phyloP scores from a whole-genome alignment of 169 alveolate genomes.

The Theileria sp. region DNA sequence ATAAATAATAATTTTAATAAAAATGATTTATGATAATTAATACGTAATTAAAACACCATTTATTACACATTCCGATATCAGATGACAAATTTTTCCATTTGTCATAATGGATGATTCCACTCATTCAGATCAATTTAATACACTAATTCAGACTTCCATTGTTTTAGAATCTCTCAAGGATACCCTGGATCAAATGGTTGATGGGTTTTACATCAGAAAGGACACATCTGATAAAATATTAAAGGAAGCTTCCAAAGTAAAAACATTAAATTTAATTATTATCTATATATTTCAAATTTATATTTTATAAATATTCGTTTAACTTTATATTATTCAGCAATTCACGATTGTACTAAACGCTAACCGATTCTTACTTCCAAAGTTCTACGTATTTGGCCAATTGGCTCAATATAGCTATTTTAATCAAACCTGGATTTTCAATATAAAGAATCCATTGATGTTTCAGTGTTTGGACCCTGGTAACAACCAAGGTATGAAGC shows the following conservation, averaged over 20 bases:
- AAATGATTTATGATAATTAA: not conserved
- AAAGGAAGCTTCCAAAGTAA: constrained; percentile 49
- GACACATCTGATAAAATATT: constrained; percentile 29
- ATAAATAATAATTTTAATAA: not conserved
- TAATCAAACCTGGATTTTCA: constrained; percentile 23
- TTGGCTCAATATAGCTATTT: constrained; percentile 32
- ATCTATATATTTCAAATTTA: not conserved
- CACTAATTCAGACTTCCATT: constrained; percentile 18
- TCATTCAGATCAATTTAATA: constrained; percentile 14
- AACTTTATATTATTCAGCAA: constrained; percentile 28
- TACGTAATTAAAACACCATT: not conserved
- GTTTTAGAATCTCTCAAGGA: constrained; percentile 46
- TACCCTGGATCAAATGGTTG: constrained; percentile 64
- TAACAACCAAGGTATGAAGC: constrained; percentile 14
- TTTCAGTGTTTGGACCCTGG: not conserved
- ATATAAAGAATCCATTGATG: constrained; percentile 33
- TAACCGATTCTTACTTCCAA: not conserved
- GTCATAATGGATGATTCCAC: constrained; percentile 1
- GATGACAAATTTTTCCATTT: not conserved
- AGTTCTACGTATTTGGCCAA: constrained; percentile 41
- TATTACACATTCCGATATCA: constrained; percentile 3
- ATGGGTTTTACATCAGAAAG: constrained; percentile 55
- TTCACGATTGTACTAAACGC: constrained; percentile 4
- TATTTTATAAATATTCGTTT: not conserved
- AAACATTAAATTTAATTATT: not conserved